Conservation (phyloP, 495 filamentous ascomycete genomes). For the Aspergillus coremiiformis region DNA sequence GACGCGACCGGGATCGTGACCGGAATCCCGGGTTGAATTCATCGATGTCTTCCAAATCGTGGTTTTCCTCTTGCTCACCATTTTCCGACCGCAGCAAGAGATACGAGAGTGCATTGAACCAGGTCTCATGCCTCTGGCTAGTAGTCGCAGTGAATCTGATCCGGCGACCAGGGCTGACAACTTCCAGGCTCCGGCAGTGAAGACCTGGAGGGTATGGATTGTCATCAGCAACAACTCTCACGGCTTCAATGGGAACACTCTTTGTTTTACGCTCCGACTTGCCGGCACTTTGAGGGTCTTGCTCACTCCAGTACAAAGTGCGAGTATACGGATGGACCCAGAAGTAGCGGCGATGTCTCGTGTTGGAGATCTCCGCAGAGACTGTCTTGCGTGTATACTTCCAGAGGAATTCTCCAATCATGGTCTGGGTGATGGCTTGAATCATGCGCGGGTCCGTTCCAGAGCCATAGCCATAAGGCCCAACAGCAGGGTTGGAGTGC, state of each 20-base stretch:
- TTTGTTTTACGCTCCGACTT: slow-evolving; percentile 78
- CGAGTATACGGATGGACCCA: slow-evolving; percentile 98
- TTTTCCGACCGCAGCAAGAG: slow-evolving; percentile 65
- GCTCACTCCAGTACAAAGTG: slow-evolving; percentile 93
- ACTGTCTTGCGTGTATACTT: slow-evolving; percentile 95
- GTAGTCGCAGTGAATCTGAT: slow-evolving; percentile 93
- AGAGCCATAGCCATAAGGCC: slow-evolving; percentile 46
- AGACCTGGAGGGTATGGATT: slow-evolving; percentile 93
- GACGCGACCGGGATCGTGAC: slow-evolving; percentile 46
- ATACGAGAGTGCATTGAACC: slow-evolving; percentile 97
- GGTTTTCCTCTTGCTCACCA: slow-evolving; percentile 51
- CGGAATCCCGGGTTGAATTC: slow-evolving; percentile 78
- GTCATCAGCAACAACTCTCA: slow-evolving; percentile 89
- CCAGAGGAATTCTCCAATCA: slow-evolving; percentile 99
- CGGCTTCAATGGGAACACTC: slow-evolving; percentile 89
- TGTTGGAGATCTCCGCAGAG: slow-evolving; percentile 75
- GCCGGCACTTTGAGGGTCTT: slow-evolving; percentile 73
- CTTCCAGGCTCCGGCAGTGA: slow-evolving; percentile 84
- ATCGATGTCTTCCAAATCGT: slow-evolving; percentile 67
- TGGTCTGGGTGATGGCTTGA: slow-evolving; percentile 97
- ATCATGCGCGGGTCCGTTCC: slow-evolving; percentile 95
- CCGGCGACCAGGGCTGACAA: slow-evolving; percentile 79
- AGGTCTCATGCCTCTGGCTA: slow-evolving; percentile 89
- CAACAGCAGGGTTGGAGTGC: slow-evolving; percentile 47
- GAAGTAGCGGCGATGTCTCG: slow-evolving; percentile 90